A percentile compares a stretch with the other conserved stretches of the same genome.
These are phyloP conservation scores for Chaetomium sp. DNA, from an alignment of 2,329 filamentous ascomycete species.

Conservation along the genomic window DNA sequence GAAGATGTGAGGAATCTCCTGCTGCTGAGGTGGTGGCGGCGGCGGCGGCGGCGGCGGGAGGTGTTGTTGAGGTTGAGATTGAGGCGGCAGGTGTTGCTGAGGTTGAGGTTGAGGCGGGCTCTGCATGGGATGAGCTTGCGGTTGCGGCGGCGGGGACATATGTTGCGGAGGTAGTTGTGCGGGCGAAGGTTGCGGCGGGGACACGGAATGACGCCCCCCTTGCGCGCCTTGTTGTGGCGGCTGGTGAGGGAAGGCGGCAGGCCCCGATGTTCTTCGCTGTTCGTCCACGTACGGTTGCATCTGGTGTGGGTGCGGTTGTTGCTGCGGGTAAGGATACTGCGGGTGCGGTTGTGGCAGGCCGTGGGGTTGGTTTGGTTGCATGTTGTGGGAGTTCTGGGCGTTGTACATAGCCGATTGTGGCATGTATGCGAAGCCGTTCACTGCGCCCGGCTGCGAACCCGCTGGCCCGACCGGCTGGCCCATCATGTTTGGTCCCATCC, in stretches of 20 bases:
- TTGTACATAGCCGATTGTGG: slow-evolving; percentile 86
- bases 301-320: slow-evolving; percentile 44
- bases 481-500: slow-evolving; percentile 72
- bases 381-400: slow-evolving; percentile 54
- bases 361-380: slow-evolving; percentile 45
- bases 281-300: slow-evolving; percentile 77
- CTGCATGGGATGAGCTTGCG: slow-evolving; percentile 28
- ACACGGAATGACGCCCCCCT: slow-evolving; percentile 56
- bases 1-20: slow-evolving; percentile 37
- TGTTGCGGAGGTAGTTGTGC: slow-evolving; percentile 58
- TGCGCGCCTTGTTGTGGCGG: slow-evolving; percentile 53
- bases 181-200: slow-evolving; percentile 61
- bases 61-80: slow-evolving; percentile 40
- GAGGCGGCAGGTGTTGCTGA: slow-evolving; percentile 38
- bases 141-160: slow-evolving; percentile 45
- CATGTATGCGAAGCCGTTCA: slow-evolving; percentile 80
- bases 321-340: slow-evolving; percentile 44
- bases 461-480: slow-evolving; percentile 63
- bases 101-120: slow-evolving; percentile 33
- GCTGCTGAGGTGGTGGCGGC: slow-evolving; percentile 37
- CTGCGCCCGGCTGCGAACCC: slow-evolving; percentile 56
- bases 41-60: slow-evolving; percentile 41
- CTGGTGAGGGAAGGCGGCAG: slow-evolving; percentile 65
- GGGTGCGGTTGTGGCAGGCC: slow-evolving; percentile 44
- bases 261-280: slow-evolving; percentile 71